These are phyloP conservation scores for Carex littledalei DNA, from an alignment of 176 grass and related monocot genomes.

Conservation along the genomic window DNA sequence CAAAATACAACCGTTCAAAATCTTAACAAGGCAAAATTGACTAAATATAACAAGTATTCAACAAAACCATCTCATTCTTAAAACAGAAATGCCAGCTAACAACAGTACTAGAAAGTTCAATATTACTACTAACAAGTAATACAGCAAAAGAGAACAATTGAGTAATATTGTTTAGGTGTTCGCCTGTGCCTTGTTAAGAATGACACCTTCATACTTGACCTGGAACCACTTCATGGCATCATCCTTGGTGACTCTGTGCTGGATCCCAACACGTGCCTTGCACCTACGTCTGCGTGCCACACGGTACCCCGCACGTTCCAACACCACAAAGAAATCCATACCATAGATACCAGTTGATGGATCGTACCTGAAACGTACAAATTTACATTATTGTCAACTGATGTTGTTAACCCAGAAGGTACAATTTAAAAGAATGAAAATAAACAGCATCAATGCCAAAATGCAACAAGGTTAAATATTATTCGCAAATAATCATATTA, in stretches of 20 bases:
- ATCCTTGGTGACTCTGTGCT: constrained; percentile 65
- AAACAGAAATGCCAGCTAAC: neutral
- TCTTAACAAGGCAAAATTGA: constrained; percentile 6
- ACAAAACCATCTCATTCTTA: constrained; percentile 10
- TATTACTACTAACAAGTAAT: neutral
- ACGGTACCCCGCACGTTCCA: constrained; percentile 53
- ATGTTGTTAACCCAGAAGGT: neutral
- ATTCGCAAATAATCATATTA: neutral
- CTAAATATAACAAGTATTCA: constrained; percentile 18
- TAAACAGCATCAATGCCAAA: neutral
- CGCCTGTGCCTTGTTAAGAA: constrained; percentile 61
- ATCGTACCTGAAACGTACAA: constrained; percentile 34
- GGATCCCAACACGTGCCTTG: constrained; percentile 61
- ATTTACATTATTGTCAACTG: neutral
- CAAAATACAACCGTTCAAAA: neutral
- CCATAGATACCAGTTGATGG: constrained; percentile 68
- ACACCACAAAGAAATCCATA: constrained; percentile 60
- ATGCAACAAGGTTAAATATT: neutral
- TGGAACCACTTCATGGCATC: constrained; percentile 76
- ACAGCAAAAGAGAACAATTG: neutral
- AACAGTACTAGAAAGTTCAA: constrained; percentile 18
- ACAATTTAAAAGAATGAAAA: neutral
- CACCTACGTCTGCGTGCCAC: constrained; percentile 51
- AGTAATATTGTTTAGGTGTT: constrained; percentile 21
- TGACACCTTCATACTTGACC: constrained; percentile 70